A percentile compares a stretch with the other conserved stretches of the same genome.
phyloP scores from a whole-genome alignment of 192 early-diverging fungal genomes.

The Coemansia sp. region DNA sequence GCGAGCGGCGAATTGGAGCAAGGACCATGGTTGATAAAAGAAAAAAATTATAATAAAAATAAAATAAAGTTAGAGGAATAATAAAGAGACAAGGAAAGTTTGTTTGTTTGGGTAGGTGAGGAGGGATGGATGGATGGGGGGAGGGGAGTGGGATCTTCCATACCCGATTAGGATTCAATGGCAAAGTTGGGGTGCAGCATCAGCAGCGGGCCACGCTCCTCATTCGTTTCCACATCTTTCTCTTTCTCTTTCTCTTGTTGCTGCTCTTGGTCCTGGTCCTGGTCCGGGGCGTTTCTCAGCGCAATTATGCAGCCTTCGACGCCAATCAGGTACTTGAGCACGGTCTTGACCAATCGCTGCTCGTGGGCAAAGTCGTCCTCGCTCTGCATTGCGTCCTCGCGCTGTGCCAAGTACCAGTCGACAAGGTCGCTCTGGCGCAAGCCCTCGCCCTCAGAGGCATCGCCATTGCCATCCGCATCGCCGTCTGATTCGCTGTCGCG shows the following conservation, averaged over 20 bases:
- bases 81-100: not conserved
- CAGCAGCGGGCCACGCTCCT: slow-evolving; percentile 29
- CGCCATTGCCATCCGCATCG: not conserved
- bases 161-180: slow-evolving; percentile 28
- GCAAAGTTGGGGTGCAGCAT: slow-evolving; percentile 59
- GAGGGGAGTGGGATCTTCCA: not conserved
- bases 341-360: slow-evolving; percentile 63
- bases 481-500: slow-evolving; percentile 1
- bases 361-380: slow-evolving; percentile 68
- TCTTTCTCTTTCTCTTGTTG: too few species aligned
- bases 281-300: slow-evolving; percentile 19
- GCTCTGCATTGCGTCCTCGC: slow-evolving; percentile 63
- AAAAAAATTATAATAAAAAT: slow-evolving; percentile 3
- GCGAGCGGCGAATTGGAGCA: slow-evolving; percentile 25
- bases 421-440: slow-evolving; percentile 63
- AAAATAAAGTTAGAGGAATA: not conserved
- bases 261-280: too few species aligned
- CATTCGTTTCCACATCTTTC: not conserved
- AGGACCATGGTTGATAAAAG: slow-evolving; percentile 29
- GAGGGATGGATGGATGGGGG: not conserved
- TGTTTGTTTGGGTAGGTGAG: not conserved
- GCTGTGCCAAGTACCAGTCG: slow-evolving; percentile 73
- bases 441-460: slow-evolving; percentile 27
- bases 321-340: slow-evolving; percentile 68
- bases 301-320: slow-evolving; percentile 63